Conservation (phyloP, 768 basidiomycete species). For the Russula sp. region DNA sequence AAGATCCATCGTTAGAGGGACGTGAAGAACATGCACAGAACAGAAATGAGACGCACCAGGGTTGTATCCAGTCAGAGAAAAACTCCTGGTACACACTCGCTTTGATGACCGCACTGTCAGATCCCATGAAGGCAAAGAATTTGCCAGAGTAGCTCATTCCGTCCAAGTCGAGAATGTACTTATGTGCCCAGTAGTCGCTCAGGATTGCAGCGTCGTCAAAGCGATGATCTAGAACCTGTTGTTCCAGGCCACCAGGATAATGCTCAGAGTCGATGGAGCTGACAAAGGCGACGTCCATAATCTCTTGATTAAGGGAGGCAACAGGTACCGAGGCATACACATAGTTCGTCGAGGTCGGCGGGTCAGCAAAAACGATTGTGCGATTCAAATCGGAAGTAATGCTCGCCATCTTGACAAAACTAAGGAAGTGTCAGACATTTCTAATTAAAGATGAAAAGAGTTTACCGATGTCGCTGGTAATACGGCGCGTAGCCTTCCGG, state of each 20-base stretch:
- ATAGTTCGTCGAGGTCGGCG: conserved; percentile 54
- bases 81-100: conserved; percentile 89
- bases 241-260: conserved; percentile 73
- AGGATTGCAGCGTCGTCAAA: conserved; percentile 76
- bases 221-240: conserved; percentile 60
- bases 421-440: conserved; percentile 23
- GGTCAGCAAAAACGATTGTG: conserved; percentile 68
- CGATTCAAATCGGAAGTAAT: conserved; percentile 50
- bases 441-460: conserved; percentile 29
- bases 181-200: conserved; percentile 88
- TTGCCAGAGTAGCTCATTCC: conserved; percentile 94
- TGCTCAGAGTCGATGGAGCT: conserved; percentile 63
- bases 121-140: conserved; percentile 81
- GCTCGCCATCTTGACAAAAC: conserved; percentile 79
- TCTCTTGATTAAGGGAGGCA: conserved; percentile 62
- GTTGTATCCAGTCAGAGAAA: conserved; percentile 88
- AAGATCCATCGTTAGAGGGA: not conserved
- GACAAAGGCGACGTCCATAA: conserved; percentile 88
- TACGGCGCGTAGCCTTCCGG: conserved; percentile 78
- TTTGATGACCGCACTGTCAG: conserved; percentile 88
- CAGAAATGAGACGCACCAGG: conserved; percentile 54
- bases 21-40: not conserved
- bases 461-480: conserved; percentile 83
- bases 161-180: conserved; percentile 86
- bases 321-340: conserved; percentile 61